Evolutionary conservation across 805 yeast species (phyloP), one percentile per base, ranked within the genome.

Genomic region (Dipodascopsis uninucleata): DNA sequence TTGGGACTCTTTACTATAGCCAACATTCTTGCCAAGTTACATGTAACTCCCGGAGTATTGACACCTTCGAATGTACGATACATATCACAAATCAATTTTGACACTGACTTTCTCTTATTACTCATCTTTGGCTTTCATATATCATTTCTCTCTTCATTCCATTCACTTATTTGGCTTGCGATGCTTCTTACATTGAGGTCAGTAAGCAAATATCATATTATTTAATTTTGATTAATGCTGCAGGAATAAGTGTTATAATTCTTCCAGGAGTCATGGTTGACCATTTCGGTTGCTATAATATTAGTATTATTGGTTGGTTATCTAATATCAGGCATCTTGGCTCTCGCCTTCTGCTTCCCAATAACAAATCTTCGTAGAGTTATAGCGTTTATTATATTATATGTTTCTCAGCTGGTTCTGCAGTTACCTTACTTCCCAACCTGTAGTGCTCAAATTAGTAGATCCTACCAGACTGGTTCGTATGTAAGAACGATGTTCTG

Each of bases 401-500:
- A 55, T 33, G 70, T 3, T 53, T 61, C 40, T 47, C 57, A 35
- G 43, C 61, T 8, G 69, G 69, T 5, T 58, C 66, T 1, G 41
- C 57, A 3, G 61, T 62, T 18, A 58, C 65, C 5, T 43, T 65
- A n/a, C 12, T 56, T 61, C 7, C 65, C 68, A 1, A 58, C 62
- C 3, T 49, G 61, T 16, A 52, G 59, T 4, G 61, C 64, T 3
- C 43, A 49, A 20, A 38, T 38, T 29, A 57, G 62, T 2, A 50
- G 58, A 36, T 32, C 57, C 29, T 40, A 50, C 12, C 36, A 53
- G 17, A 45, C 57, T 16, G 64, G 67, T 8, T 53, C 54, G 9
- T 49, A 64, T 8, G 83, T 85, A 85, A 84, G 85, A 2, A 43
- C 78, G 31, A 74, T 85, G 1, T 68, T 84, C 31, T 67, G 74